Evolutionary conservation across 2,329 filamentous ascomycete species (phyloP), one percentile per base, ranked within the genome.

Genomic region (Botrytis aclada): DNA sequence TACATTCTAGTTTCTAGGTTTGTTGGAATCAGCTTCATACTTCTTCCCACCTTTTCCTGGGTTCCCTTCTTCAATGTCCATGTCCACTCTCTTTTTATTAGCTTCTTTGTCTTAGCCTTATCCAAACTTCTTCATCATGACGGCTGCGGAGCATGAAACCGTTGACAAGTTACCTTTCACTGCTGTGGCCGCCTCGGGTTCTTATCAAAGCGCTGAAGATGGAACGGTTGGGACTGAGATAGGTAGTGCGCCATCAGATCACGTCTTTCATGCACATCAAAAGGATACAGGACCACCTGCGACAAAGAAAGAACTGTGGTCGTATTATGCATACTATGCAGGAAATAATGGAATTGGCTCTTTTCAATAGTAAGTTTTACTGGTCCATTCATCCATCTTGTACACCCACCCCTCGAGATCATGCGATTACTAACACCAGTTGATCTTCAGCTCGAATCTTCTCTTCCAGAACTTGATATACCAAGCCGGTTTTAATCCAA

Each of bases 391-490:
- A n/a, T 41, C 16, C 20, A n/a, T 32, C 16, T 14, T 34, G 20
- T n/a, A 14, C 16, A 37, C 20, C 20, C 1, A 12, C 62, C n/a
- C 22, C 39, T 56, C 25, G 10, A 64, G n/a, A 9, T 58, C 8
- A 54, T 58, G 37, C 22, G 25, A 18, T 39, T 54, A 25, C 64
- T 76, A 45, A 76, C 66, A 18, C 45, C 54, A 41, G 16, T 70
- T 29, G 22, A 34, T 56, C 32, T 69, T 37, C 56, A 80, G 79
- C 72, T 79, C 78, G 18, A 80, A 77, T 67, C 76, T 80, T 62
- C 75, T 80, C 18, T 80, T 80, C 69, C 79, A 80, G 67, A 80
- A 80, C 66, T 72, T 80, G 70, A 80, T 80, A 60, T 78, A 77
- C 62, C 79, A 80, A 72, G 79, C 77, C n/a, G 78, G 74, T 16